phyloP scores from a whole-genome alignment of 305 asterid species.

The Fraxinus platypoda region DNA sequence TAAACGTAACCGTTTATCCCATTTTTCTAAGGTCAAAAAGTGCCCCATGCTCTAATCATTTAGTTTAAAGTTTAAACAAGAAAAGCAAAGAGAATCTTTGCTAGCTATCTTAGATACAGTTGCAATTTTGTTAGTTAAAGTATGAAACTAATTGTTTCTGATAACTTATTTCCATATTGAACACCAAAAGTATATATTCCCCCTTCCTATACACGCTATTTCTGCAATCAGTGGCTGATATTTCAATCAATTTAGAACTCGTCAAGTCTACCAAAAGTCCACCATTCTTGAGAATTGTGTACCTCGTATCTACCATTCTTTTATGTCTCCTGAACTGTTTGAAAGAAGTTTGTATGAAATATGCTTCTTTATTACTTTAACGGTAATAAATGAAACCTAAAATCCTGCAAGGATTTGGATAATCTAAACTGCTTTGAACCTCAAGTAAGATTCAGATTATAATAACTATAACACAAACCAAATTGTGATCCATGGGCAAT shows the following conservation, averaged over 20 bases:
- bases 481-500: neutral
- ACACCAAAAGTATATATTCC: neutral
- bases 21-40: neutral
- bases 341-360: neutral
- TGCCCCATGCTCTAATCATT: neutral
- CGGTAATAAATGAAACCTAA: neutral
- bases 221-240: neutral
- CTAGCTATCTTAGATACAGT: neutral
- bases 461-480: neutral
- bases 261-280: neutral
- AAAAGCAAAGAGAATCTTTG: neutral
- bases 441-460: neutral
- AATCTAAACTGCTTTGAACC: neutral
- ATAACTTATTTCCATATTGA: neutral
- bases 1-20: neutral
- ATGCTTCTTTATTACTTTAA: neutral
- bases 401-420: neutral
- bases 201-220: neutral
- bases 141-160: neutral
- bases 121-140: neutral
- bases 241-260: neutral
- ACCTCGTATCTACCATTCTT: slow-evolving; percentile 5
- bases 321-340: neutral
- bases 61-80: neutral
- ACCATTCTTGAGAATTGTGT: neutral